Conservation (phyloP, 345 rosid genomes). For the Corchorus capsularis region DNA sequence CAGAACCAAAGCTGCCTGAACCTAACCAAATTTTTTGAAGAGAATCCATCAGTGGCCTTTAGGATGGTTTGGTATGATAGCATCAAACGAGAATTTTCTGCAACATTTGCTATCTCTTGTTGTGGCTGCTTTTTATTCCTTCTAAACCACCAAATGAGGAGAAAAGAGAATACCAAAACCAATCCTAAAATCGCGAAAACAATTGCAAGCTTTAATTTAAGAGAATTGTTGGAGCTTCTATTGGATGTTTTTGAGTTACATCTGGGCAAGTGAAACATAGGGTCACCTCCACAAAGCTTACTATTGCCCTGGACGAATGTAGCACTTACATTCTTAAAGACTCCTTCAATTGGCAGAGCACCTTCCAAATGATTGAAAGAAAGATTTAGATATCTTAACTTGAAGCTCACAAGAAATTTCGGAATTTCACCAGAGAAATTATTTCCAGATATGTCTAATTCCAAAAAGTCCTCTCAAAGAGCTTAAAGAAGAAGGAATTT, state of each 20-base stretch:
- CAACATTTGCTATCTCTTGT: neutral
- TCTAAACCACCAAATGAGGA: neutral
- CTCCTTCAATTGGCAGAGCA: slow-evolving; percentile 29
- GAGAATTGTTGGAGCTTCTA: neutral
- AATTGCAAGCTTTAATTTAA: neutral
- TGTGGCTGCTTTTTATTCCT: neutral
- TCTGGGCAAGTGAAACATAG: neutral
- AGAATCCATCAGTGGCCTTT: slow-evolving; percentile 32
- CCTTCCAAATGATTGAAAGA: slow-evolving; percentile 32
- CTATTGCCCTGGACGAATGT: slow-evolving; percentile 31
- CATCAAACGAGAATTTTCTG: neutral
- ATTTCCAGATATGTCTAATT: neutral
- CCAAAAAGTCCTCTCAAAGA: neutral
- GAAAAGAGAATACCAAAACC: neutral
- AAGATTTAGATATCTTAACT: slow-evolving; percentile 22
- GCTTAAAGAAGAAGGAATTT: slow-evolving; percentile 4
- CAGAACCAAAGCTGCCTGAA: slow-evolving; percentile 27
- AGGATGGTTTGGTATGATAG: slow-evolving; percentile 4
- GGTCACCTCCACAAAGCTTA: slow-evolving; percentile 42
- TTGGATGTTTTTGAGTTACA: slow-evolving; percentile 9
- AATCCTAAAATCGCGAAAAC: neutral
- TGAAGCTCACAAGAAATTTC: neutral
- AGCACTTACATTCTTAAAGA: slow-evolving; percentile 36
- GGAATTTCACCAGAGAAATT: slow-evolving; percentile 27
- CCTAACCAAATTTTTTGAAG: slow-evolving; percentile 27